These are phyloP conservation scores for Aegle marmelos DNA, from an alignment of 345 rosid species.

Conservation along the genomic window DNA sequence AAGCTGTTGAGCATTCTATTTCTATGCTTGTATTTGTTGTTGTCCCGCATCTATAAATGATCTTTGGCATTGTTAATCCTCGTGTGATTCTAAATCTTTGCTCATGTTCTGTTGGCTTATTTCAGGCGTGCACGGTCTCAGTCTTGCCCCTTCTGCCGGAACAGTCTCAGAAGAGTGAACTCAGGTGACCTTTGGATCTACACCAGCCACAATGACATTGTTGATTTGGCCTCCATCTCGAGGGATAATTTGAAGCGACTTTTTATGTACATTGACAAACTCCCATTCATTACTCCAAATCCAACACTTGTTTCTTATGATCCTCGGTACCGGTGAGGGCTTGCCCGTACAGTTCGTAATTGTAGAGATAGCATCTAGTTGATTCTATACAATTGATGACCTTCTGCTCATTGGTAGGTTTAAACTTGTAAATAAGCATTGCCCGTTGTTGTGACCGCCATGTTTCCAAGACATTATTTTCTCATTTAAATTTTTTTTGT, in stretches of 20 bases:
- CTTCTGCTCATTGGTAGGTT: background rate
- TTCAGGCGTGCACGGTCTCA: constrained; percentile 68
- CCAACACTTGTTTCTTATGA: constrained; percentile 41
- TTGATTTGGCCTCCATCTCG: constrained; percentile 46
- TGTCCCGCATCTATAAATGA: background rate
- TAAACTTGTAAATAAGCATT: constrained; percentile 20
- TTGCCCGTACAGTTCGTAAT: constrained; percentile 1
- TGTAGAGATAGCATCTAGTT: constrained; percentile 23
- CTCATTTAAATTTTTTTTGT: background rate
- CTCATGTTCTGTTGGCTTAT: background rate
- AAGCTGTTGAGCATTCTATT: background rate
- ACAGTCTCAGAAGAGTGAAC: constrained; percentile 68
- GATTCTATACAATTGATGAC: constrained; percentile 22
- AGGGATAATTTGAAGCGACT: constrained; percentile 71
- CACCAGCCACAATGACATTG: constrained; percentile 44
- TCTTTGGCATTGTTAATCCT: background rate
- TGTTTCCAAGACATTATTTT: background rate
- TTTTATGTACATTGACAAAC: constrained; percentile 52
- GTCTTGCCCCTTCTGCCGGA: constrained; percentile 92
- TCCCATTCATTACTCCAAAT: constrained; percentile 58
- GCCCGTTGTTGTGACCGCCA: background rate
- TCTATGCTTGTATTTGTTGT: background rate
- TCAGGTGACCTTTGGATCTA: constrained; percentile 84
- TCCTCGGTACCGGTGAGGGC: constrained; percentile 35
- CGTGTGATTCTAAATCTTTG: background rate